Base-by-base conservation (phyloP, 306 rosid species). In the Corylus avellana region DNA sequence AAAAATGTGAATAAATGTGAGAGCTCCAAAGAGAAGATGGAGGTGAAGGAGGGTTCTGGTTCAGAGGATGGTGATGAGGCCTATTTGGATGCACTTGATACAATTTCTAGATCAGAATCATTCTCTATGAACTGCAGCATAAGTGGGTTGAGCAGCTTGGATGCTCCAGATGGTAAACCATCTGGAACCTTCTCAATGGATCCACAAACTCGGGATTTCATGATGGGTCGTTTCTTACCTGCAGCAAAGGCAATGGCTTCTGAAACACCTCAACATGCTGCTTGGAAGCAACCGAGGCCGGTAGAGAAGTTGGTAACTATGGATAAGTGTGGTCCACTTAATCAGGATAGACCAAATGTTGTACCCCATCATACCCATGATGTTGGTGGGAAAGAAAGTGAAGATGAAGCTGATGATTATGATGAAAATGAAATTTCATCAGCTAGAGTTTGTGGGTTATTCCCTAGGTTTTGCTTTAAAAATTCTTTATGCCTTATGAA, bases 201-300 rank as follows among this genome's bases (percentile, higher is more conserved):
- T 82, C 88, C 81, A 74, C 87, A 81, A 51, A 66, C 86, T 72
- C 88, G 87, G 11, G 84, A 91, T 86, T 91, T 90, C 92, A 95
- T 95, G 94, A 90, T 93, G 80, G 94, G 84, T 59, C 85, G 98
- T 61, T 95, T 95, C 83, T 81, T 95, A 78, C 92, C 92, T 67
- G 98, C 98, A 72, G 98, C 98, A 10, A 89, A 92, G 82, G 97
- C 95, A 71, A 84, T 91, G 92, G 91, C 85, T 83, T 86, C 88
- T 35, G 94, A 91, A 67, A 77, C 87, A 37, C 90, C 89, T 67
- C 90, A 83, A 48, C 76, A 84, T 85, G 75, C 84, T 74, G 75
- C 79, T 72, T 87, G 84, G 81, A 94, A 88, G 82, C 83, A 89
- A 54, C 87, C 81, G 7, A 90, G 86, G 68, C 87, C 78, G 82